These are phyloP conservation scores for Priceomyces castillae DNA, from an alignment of 805 yeast species.

Conservation along the genomic window DNA sequence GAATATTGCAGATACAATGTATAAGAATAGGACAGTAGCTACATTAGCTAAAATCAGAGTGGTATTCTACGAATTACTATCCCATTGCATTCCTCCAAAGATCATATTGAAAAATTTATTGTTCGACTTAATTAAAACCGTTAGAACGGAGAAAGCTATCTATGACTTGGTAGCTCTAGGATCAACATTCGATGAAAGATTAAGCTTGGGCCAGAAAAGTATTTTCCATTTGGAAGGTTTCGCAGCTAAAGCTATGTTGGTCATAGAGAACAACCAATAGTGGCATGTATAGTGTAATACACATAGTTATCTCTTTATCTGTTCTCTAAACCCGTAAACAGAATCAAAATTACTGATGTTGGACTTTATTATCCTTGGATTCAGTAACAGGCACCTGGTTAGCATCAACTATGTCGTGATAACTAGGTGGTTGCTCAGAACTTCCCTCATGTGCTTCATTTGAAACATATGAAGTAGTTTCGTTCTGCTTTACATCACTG, in stretches of 20 bases:
- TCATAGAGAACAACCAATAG: constrained; percentile 44
- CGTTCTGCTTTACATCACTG: not conserved
- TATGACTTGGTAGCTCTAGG: constrained; percentile 55
- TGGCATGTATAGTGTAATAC: not conserved
- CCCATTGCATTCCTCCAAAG: constrained; percentile 92
- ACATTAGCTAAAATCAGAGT: constrained; percentile 60
- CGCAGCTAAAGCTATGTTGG: constrained; percentile 83
- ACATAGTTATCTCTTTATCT: not conserved
- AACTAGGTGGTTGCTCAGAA: constrained; percentile 19
- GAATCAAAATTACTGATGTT: constrained; percentile 12
- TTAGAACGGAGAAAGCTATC: constrained; percentile 26
- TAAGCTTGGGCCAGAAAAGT: constrained; percentile 81
- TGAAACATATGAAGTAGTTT: not conserved
- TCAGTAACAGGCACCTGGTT: constrained; percentile 10
- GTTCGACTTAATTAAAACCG: constrained; percentile 40
- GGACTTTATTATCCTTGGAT: constrained; percentile 31
- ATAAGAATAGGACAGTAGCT: constrained; percentile 62
- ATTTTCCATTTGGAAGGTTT: constrained; percentile 96
- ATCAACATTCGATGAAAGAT: constrained; percentile 77
- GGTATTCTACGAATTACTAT: constrained; percentile 73
- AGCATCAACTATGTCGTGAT: constrained; percentile 23
- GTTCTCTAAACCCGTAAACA: too few species aligned
- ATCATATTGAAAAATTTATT: constrained; percentile 62
- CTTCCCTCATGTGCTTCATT: not conserved
- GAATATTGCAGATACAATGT: constrained; percentile 59